These are phyloP conservation scores for Fusarium brevicatenulatum DNA, from an alignment of 2,329 filamentous ascomycete genomes.

Conservation along the genomic window DNA sequence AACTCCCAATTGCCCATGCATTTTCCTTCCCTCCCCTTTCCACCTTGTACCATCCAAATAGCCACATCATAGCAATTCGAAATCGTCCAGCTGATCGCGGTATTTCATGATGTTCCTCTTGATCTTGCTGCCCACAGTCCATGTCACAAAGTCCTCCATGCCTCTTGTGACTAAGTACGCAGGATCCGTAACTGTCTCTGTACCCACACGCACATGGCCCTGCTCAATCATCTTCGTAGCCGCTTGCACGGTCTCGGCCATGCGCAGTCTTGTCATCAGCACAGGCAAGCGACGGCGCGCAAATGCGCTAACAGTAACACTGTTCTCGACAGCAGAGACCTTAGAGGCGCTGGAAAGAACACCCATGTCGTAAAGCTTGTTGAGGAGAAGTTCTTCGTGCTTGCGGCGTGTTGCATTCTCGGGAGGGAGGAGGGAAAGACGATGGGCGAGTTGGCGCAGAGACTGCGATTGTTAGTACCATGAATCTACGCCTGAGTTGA, in stretches of 20 bases:
- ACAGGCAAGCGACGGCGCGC: conserved; percentile 86
- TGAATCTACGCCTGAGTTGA: conserved; percentile 33
- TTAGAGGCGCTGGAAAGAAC: conserved; percentile 80
- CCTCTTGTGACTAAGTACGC: conserved; percentile 88
- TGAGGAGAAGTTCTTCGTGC: conserved; percentile 86
- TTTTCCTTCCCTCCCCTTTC: background rate
- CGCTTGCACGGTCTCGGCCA: conserved; percentile 90
- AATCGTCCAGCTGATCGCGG: conserved; percentile 94
- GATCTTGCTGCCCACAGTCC: conserved; percentile 96
- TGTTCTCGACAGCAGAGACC: conserved; percentile 85
- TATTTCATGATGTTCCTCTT: conserved; percentile 97
- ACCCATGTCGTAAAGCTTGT: conserved; percentile 94
- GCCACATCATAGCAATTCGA: conserved; percentile 77
- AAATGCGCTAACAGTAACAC: conserved; percentile 89
- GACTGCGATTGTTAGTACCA: conserved; percentile 60
- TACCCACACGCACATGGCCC: conserved; percentile 90
- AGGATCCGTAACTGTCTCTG: conserved; percentile 88
- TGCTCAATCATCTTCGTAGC: conserved; percentile 91
- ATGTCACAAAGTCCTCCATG: conserved; percentile 97
- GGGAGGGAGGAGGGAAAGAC: conserved; percentile 83
- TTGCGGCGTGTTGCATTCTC: conserved; percentile 81
- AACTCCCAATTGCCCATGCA: conserved; percentile 37
- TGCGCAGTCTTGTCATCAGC: conserved; percentile 87
- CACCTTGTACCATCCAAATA: background rate
- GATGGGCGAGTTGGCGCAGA: conserved; percentile 90